These are phyloP conservation scores for Mycena maculata DNA, from an alignment of 768 basidiomycete species.

Conservation along the genomic window DNA sequence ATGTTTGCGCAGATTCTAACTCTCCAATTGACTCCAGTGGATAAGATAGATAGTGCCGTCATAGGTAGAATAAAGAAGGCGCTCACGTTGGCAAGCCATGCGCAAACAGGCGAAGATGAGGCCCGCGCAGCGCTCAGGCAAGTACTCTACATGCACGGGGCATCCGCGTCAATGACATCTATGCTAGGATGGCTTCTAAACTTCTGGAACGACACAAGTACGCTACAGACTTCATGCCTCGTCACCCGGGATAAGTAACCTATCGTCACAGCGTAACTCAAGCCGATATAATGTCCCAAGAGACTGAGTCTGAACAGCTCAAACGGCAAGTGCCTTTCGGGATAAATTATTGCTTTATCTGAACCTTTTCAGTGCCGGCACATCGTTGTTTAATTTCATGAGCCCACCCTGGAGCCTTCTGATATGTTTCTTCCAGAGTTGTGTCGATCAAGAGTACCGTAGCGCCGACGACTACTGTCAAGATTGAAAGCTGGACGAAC, in stretches of 20 bases:
- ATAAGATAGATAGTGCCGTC: slow-evolving; percentile 31
- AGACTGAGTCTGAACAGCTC: slow-evolving; percentile 38
- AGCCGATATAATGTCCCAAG: slow-evolving; percentile 42
- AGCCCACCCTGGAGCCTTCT: background rate
- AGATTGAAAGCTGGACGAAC: slow-evolving; percentile 30
- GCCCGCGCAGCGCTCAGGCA: slow-evolving; percentile 39
- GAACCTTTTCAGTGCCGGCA: slow-evolving; percentile 26
- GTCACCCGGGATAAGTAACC: background rate
- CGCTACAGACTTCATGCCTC: background rate
- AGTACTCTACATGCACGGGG: background rate
- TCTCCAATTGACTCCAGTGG: slow-evolving; percentile 20
- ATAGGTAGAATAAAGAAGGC: slow-evolving; percentile 35
- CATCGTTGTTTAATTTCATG: slow-evolving; percentile 16
- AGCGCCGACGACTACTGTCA: slow-evolving; percentile 7
- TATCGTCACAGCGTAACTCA: slow-evolving; percentile 38
- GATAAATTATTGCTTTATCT: background rate
- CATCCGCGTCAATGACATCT: background rate
- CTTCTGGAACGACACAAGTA: slow-evolving; percentile 42
- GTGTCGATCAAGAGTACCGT: slow-evolving; percentile 36
- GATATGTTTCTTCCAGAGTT: slow-evolving; percentile 3
- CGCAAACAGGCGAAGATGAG: slow-evolving; percentile 37
- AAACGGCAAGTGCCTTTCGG: slow-evolving; percentile 34
- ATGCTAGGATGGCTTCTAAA: slow-evolving; percentile 38
- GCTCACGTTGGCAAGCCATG: slow-evolving; percentile 35
- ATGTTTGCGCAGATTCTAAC: background rate